phyloP scores from a whole-genome alignment of 2,329 filamentous ascomycete genomes.

The Colletotrichum sp. region DNA sequence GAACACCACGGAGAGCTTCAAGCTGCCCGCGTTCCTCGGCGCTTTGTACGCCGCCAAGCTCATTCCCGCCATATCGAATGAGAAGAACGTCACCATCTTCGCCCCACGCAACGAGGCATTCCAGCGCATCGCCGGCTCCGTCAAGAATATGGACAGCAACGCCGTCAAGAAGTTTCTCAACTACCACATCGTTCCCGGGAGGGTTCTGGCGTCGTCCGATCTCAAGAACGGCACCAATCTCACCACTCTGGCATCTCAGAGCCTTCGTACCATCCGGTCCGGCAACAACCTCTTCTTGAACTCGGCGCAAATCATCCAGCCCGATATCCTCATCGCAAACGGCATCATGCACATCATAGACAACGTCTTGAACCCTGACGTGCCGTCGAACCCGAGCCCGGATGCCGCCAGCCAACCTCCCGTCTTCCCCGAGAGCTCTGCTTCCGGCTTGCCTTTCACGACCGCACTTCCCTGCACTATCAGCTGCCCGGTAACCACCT shows the following conservation, averaged over 20 bases:
- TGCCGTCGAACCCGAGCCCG: constrained; percentile 40
- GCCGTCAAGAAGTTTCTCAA: constrained; percentile 51
- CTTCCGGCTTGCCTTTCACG: constrained; percentile 39
- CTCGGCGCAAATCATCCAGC: constrained; percentile 56
- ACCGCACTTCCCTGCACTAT: constrained; percentile 46
- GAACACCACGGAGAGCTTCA: constrained; percentile 36
- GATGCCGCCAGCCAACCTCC: constrained; percentile 37
- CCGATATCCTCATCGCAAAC: constrained; percentile 60
- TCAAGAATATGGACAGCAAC: constrained; percentile 41
- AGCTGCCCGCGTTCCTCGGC: constrained; percentile 45
- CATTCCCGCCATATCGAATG: constrained; percentile 45
- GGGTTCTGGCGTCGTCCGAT: constrained; percentile 54
- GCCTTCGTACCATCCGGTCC: constrained; percentile 41
- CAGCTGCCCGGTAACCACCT: constrained; percentile 40
- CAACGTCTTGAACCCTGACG: constrained; percentile 51
- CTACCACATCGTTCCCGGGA: constrained; percentile 62
- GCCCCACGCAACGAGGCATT: constrained; percentile 58
- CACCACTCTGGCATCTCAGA: constrained; percentile 46
- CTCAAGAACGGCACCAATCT: constrained; percentile 30
- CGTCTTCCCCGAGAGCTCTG: constrained; percentile 28
- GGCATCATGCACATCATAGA: constrained; percentile 65
- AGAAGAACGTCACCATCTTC: constrained; percentile 58
- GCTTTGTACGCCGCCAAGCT: constrained; percentile 40
- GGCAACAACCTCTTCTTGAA: constrained; percentile 55
- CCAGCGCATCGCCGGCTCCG: constrained; percentile 47